These are phyloP conservation scores for Lipomyces kockii DNA, from an alignment of 805 yeast genomes.

Conservation along the genomic window DNA sequence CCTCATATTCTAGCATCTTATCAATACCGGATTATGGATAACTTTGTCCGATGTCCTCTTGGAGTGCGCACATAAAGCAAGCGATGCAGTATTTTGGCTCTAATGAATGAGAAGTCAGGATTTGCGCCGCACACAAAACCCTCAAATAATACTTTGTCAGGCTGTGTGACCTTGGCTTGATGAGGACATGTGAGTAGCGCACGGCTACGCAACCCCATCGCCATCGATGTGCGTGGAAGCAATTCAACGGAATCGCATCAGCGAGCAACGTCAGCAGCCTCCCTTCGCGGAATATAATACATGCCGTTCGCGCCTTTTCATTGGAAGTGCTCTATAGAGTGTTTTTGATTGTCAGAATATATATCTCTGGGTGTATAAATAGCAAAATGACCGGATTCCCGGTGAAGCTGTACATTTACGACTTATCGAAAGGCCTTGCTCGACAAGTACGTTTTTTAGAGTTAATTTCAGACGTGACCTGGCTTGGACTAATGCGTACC, in stretches of 20 bases:
- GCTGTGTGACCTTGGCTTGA: too few relatives aligned
- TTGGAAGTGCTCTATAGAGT: neutral
- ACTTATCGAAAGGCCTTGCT: slow-evolving; percentile 66
- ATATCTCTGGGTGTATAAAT: neutral
- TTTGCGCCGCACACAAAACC: neutral
- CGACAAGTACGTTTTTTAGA: slow-evolving; percentile 43
- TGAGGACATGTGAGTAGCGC: neutral
- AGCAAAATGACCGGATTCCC: slow-evolving; percentile 38
- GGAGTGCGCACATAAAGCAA: too few relatives aligned
- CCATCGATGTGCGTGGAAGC: neutral
- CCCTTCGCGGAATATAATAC: neutral
- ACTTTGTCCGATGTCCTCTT: too few relatives aligned
- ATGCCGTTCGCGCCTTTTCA: neutral
- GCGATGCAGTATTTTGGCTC: too few relatives aligned
- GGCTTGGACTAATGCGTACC: neutral
- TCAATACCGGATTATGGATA: too few relatives aligned
- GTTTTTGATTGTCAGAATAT: neutral
- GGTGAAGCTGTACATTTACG: slow-evolving; percentile 65
- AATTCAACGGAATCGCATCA: too few relatives aligned
- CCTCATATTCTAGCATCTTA: too few relatives aligned
- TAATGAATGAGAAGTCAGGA: too few relatives aligned
- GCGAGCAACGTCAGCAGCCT: neutral
- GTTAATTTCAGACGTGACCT: neutral
- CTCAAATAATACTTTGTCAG: too few relatives aligned
- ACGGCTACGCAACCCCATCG: neutral